Percentiles rank a stretch among this genome's conserved stretches.
Conservation (phyloP, 2,329 filamentous ascomycete genomes). For the Diaporthe humulicola region DNA sequence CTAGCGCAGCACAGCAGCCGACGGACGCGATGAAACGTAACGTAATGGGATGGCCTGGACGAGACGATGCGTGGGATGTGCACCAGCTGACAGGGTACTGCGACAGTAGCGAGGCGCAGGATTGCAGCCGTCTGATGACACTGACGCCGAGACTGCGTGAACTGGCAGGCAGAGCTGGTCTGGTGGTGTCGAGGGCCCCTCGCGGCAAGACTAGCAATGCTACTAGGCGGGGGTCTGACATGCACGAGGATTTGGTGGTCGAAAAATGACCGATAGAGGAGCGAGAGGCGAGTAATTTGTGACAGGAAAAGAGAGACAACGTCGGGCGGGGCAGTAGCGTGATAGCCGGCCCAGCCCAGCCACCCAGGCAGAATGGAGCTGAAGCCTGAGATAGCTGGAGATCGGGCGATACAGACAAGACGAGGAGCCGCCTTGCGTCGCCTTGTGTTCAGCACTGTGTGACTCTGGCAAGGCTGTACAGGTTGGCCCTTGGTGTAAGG, state of each 20-base stretch:
- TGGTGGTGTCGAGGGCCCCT: slow-evolving; percentile 25
- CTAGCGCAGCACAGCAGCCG: slow-evolving; percentile 8
- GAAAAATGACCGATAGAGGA: slow-evolving; percentile 9
- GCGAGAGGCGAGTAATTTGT: neutral
- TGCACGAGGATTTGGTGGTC: slow-evolving; percentile 11
- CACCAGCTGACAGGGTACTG: slow-evolving; percentile 27
- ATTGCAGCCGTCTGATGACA: slow-evolving; percentile 28
- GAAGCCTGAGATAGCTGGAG: neutral
- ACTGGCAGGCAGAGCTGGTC: slow-evolving; percentile 6
- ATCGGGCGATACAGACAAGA: slow-evolving; percentile 14
- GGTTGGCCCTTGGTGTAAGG: neutral
- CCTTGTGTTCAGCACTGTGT: slow-evolving; percentile 19
- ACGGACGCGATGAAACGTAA: slow-evolving; percentile 28
- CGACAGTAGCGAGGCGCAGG: slow-evolving; percentile 32
- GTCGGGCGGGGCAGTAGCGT: slow-evolving; percentile 15
- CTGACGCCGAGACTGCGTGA: neutral
- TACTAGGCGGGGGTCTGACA: slow-evolving; percentile 15
- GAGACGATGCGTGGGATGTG: slow-evolving; percentile 26
- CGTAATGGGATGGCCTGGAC: slow-evolving; percentile 20
- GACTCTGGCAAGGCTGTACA: slow-evolving; percentile 6
- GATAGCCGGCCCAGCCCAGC: neutral
- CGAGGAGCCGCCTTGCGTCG: neutral
- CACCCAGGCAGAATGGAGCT: neutral
- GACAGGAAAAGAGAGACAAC: neutral
- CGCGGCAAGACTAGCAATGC: slow-evolving; percentile 25